phyloP scores from a whole-genome alignment of 352 stramenopile genomes.

The Pythium biforme region DNA sequence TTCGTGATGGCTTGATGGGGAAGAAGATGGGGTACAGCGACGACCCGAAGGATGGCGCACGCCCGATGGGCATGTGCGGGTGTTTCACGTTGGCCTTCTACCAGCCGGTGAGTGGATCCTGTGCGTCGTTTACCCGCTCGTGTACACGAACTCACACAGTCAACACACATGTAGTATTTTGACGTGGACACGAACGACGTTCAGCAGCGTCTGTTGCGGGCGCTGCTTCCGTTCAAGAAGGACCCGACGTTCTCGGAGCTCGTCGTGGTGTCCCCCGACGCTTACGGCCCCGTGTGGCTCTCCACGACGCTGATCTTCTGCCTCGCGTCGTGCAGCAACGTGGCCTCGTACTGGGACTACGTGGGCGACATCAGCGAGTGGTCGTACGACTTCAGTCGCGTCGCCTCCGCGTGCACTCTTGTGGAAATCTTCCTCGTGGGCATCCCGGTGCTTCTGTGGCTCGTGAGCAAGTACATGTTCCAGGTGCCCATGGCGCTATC shows the following conservation, averaged over 20 bases:
- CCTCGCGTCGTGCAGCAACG: conserved; percentile 83
- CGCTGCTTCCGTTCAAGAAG: conserved; percentile 84
- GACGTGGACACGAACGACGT: conserved; percentile 84
- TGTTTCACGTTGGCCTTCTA: conserved; percentile 85
- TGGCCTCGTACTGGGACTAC: conserved; percentile 79
- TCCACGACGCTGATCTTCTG: conserved; percentile 87
- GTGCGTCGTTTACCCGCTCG: neutral
- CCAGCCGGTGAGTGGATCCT: conserved; percentile 51
- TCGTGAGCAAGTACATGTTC: conserved; percentile 72
- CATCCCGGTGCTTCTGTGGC: conserved; percentile 74
- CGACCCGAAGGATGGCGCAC: conserved; percentile 30
- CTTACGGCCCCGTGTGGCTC: conserved; percentile 84
- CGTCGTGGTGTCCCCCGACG: conserved; percentile 53
- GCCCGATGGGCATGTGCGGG: conserved; percentile 55
- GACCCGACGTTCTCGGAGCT: conserved; percentile 80
- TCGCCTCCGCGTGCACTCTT: conserved; percentile 76
- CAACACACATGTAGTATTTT: conserved; percentile 59
- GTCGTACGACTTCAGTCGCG: conserved; percentile 81
- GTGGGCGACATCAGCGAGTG: conserved; percentile 55
- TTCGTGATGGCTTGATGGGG: conserved; percentile 60
- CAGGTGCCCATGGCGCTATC: conserved; percentile 71
- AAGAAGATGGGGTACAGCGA: conserved; percentile 42
- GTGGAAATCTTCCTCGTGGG: conserved; percentile 77
- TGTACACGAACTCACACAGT: neutral
- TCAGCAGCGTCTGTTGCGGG: conserved; percentile 67